Base-by-base conservation (phyloP, 2,329 filamentous ascomycete species). In the Didymellaceae sp. region DNA sequence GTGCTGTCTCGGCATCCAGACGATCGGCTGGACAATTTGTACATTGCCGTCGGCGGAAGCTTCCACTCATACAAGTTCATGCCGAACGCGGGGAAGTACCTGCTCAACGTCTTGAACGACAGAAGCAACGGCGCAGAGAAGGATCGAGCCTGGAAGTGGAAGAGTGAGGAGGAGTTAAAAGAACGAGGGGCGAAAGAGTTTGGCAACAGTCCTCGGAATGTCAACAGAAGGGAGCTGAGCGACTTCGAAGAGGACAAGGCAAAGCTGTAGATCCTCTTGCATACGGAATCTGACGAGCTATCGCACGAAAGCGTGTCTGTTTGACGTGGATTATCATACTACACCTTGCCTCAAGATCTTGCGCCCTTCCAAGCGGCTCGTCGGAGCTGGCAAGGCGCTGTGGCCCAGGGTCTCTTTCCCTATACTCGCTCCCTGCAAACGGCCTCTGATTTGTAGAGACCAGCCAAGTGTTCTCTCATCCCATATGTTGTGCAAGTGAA, bases 21-120 rank as follows among this genome's bases (percentile, higher is more conserved):
- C 53, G 68, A 76, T 5, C 70, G 76, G 8, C 58, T 80, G 63
- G 16, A 65, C 66, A 82, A 82, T 51, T 68, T 88, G 11, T 86
- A 81, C 66, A 66, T 88, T 18, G 85, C 84, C 0, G 82, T 81
- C 0, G 84, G 82, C 10, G 85, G 85, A 1, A 86, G 83, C 10
- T 68, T 86, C 55, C 85, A 87, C 63, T 80, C 81, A 22, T 86
- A 81, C 79, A 87, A 87, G 66, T 86, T 89, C 62, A 72, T 87
- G 20, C 84, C 84, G 1, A 81, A 80, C 18, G 81, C 86, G 55
- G 84, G 85, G 3, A 79, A 81, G 50, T 87, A 87, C 66, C 75
- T 84, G 48, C 73, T 76, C 22, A 76, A 82, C 25, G 62, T 75
- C 0, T 35, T 76, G 10, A 57, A 63, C 4, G 72, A 63, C 1